A percentile compares a stretch with the other conserved stretches of the same genome.
Conservation (phyloP, 176 grass and related monocot genomes). For the Zea mays region DNA sequence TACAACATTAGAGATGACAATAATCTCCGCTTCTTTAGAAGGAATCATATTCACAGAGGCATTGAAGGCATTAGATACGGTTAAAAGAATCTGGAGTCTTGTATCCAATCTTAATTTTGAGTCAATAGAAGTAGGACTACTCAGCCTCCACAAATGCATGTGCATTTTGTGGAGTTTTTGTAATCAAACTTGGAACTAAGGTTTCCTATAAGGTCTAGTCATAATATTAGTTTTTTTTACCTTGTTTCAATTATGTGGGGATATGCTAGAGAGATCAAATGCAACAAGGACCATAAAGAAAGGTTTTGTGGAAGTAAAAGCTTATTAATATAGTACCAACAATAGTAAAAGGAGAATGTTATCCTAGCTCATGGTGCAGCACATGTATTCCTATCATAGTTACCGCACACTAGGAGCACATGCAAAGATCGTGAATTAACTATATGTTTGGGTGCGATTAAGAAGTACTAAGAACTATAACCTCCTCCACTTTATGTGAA, state of each 20-base stretch:
- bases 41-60: background rate
- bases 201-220: background rate
- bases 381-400: background rate
- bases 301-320: background rate
- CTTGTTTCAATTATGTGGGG: background rate
- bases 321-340: background rate
- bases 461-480: background rate
- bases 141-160: background rate
- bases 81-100: constrained; percentile 1
- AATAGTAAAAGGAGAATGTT: background rate
- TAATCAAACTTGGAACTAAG: background rate
- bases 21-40: background rate
- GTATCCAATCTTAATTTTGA: background rate
- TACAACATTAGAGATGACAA: background rate
- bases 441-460: background rate
- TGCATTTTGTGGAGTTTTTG: constrained; percentile 13
- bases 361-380: background rate
- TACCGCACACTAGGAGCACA: background rate
- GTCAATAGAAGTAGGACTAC: background rate
- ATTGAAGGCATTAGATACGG: background rate
- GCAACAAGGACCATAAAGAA: background rate
- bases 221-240: background rate
- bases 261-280: background rate
- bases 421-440: background rate
- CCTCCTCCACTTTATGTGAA: constrained; percentile 20